Base-by-base conservation (phyloP, 805 yeast genomes). In the Kodamaea hsintzibuensis region DNA sequence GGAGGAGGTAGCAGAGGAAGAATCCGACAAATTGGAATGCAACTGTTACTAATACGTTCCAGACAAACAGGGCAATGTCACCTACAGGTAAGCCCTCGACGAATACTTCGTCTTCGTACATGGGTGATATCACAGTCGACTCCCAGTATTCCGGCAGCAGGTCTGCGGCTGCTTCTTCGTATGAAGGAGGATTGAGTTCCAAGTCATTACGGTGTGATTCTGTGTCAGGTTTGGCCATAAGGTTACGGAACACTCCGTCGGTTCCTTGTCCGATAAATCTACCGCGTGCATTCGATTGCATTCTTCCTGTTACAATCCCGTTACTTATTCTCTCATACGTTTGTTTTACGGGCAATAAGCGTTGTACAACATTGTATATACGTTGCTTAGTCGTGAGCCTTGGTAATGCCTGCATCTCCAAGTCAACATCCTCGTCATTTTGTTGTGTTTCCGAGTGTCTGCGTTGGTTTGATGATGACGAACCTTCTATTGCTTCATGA, bases 131-230 rank as follows among this genome's bases (percentile, higher is more conserved):
- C 42, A 90, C 84, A 0, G 95, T 83, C 7, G 92, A 83, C 69
- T 95, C 99, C 96, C 98, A 95, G 70, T 95, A 95, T 40, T 97
- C 96, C 0, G 99, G 99, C 0, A 96, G 84, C 13, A 95, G 82
- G 67, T 95, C 99, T 2, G 91, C 88, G 0, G 97, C 90, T 0
- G 97, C 98, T 66, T 92, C 98, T 53, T 90, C 97, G 71, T 95
- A 95, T 0, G 96, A 79, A 2, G 98, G 98, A 17, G 84, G 81
- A 40, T 89, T 86, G 33, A 75, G 75, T 55, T 87, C 92, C 42
- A 67, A 65, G 14, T 68, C 64, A 8, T 63, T 62, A 18, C 70
- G 57, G 10, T 54, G 57, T 14, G 69, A 49, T 50, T 73, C 75
- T 0, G 80, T 66, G 47, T 86, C 93, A 4, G 97, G 97, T 64